Conservation (phyloP, 2,329 filamentous ascomycete genomes). For the Blastomyces parvus region DNA sequence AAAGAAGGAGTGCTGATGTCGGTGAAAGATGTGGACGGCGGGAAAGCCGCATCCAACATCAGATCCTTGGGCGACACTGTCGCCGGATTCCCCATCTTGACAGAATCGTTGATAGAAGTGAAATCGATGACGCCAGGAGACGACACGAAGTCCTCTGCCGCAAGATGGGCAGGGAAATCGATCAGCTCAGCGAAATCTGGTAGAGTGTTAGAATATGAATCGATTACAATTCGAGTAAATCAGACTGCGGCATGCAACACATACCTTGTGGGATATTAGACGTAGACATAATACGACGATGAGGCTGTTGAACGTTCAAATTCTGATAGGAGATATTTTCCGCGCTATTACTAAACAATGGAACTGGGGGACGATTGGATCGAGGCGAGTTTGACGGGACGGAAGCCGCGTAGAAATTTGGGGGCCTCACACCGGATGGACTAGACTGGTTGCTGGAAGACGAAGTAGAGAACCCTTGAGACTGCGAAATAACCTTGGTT, state of each 20-base stretch:
- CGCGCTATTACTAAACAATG: conserved; percentile 28
- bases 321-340: conserved; percentile 23
- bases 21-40: conserved; percentile 72
- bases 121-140: conserved; percentile 27
- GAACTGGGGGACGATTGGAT: conserved; percentile 31
- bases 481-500: conserved; percentile 30
- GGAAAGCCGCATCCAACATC: conserved; percentile 58
- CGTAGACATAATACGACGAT: conserved; percentile 34
- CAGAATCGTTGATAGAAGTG: conserved; percentile 39
- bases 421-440: conserved; percentile 24
- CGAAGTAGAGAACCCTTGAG: conserved; percentile 32
- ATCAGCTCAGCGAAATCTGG: conserved; percentile 24
- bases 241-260: conserved; percentile 14
- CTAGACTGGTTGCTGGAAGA: conserved; percentile 29
- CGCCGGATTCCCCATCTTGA: conserved; percentile 22
- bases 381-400: conserved; percentile 31
- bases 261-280: conserved; percentile 31
- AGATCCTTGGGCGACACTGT: conserved; percentile 83
- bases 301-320: conserved; percentile 21
- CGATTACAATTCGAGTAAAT: conserved; percentile 24
- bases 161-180: conserved; percentile 22
- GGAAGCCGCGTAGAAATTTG: conserved; percentile 29
- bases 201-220: conserved; percentile 3
- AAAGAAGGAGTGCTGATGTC: conserved; percentile 74
- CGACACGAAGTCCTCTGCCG: conserved; percentile 21